phyloP scores from a whole-genome alignment of 805 yeast species.

The Candida parachauliodes region DNA sequence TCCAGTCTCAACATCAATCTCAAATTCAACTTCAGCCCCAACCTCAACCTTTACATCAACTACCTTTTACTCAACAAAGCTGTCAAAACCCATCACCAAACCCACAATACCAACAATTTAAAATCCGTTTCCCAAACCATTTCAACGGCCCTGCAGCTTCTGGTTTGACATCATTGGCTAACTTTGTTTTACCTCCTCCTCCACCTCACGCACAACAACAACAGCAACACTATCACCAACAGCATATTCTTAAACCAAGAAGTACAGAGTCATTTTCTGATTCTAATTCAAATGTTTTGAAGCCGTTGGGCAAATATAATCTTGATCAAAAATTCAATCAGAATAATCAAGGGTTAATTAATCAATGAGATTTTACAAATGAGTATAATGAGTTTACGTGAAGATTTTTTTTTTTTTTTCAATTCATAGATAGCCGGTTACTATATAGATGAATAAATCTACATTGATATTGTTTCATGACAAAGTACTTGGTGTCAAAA shows the following conservation, averaged over 20 bases:
- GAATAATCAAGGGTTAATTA: too few relatives aligned
- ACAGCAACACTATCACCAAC: background rate
- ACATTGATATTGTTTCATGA: too few relatives aligned
- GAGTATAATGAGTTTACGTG: too few relatives aligned
- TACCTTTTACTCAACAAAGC: background rate
- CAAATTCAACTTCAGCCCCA: background rate
- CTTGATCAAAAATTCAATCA: too few relatives aligned
- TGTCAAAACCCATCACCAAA: background rate
- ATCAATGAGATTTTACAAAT: too few relatives aligned
- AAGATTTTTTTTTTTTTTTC: too few relatives aligned
- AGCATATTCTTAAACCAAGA: constrained; percentile 1
- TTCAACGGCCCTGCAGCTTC: constrained; percentile 1
- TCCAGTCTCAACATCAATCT: background rate
- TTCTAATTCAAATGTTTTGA: background rate
- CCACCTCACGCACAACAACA: background rate
- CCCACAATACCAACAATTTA: constrained; percentile 4
- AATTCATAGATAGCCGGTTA: too few relatives aligned
- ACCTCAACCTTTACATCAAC: background rate
- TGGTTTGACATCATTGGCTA: constrained; percentile 1
- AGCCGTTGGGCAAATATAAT: too few relatives aligned
- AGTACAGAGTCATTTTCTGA: background rate
- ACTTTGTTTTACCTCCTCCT: background rate
- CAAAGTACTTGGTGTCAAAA: too few relatives aligned
- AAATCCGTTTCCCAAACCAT: background rate
- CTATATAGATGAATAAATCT: too few relatives aligned